A percentile compares a stretch with the other conserved stretches of the same genome.
phyloP scores from a whole-genome alignment of 306 rosid species.

The Quercus robur region DNA sequence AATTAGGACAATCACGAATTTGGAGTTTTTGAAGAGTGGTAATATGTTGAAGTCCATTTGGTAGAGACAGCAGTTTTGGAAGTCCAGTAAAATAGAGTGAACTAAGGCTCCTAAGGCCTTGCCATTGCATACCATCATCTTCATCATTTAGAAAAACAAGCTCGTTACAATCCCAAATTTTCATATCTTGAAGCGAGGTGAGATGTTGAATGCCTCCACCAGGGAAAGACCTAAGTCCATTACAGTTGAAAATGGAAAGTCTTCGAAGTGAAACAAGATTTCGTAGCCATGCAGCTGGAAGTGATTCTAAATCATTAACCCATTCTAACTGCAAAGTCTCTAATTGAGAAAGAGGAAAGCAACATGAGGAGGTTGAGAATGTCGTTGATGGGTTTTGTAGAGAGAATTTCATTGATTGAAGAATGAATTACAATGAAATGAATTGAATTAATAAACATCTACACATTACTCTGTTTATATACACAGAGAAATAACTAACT shows the following conservation, averaged over 20 bases:
- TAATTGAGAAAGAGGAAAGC: no score
- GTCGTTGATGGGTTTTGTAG: no score
- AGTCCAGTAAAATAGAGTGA: neutral
- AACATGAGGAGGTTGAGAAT: no score
- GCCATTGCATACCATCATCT: neutral
- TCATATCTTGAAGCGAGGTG: constrained; percentile 3
- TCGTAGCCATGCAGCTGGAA: neutral
- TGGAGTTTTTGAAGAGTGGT: neutral
- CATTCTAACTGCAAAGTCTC: no score
- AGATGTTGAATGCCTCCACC: neutral
- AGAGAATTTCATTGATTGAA: no score
- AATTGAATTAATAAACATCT: no score
- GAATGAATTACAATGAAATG: no score
- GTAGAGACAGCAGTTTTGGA: constrained; percentile 14
- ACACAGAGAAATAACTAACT: no score
- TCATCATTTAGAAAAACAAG: neutral
- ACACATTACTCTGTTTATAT: no score
- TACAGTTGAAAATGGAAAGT: constrained; percentile 4
- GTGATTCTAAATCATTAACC: no score
- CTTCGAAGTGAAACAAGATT: constrained; percentile 11
- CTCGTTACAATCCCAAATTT: neutral
- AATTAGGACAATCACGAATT: constrained; percentile 3
- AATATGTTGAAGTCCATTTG: neutral
- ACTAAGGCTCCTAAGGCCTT: neutral
- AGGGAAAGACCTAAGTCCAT: neutral